A percentile compares a stretch with the other conserved stretches of the same genome.
These are phyloP conservation scores for Brachypodium distachyon DNA, from an alignment of 202 grass and related monocot species.

Conservation along the genomic window DNA sequence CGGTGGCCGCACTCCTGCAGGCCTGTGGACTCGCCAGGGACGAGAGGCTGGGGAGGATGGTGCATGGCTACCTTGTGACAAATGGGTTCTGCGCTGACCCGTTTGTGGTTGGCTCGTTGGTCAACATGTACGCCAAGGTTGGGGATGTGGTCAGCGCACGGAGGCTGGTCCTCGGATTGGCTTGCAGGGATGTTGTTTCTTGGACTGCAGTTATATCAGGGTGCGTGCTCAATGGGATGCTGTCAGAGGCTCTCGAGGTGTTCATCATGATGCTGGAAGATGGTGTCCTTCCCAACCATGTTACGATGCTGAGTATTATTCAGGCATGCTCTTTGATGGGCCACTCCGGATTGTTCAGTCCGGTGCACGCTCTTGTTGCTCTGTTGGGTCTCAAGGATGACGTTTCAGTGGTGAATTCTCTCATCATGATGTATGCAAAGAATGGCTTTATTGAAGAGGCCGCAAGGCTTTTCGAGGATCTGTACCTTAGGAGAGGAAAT, in stretches of 20 bases:
- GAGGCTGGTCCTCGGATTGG: conserved; percentile 41
- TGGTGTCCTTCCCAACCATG: conserved; percentile 31
- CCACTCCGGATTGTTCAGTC: conserved; percentile 39
- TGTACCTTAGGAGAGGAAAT: conserved; percentile 48
- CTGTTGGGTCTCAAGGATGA: conserved; percentile 26
- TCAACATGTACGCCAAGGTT: conserved; percentile 58
- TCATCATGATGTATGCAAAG: conserved; percentile 75
- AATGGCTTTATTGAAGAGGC: conserved; percentile 43
- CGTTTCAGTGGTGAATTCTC: conserved; percentile 44
- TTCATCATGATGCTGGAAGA: conserved; percentile 60
- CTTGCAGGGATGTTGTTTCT: conserved; percentile 56
- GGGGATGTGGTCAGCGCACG: conserved; percentile 34
- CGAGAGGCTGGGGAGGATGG: conserved; percentile 23
- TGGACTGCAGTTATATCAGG: conserved; percentile 87
- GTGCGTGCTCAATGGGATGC: conserved; percentile 64
- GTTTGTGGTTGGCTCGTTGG: conserved; percentile 43
- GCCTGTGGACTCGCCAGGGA: conserved; percentile 39
- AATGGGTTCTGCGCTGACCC: conserved; percentile 49
- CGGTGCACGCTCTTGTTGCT: conserved; percentile 50
- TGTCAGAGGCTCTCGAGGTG: conserved; percentile 46
- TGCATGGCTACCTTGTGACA: conserved; percentile 73
- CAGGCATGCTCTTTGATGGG: conserved; percentile 67
- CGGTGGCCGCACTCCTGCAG: conserved; percentile 38
- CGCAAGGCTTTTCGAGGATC: conserved; percentile 34
- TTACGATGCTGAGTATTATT: conserved; percentile 65